Base-by-base conservation (phyloP, 495 filamentous ascomycete genomes). In the Hypoxylon intermedium region DNA sequence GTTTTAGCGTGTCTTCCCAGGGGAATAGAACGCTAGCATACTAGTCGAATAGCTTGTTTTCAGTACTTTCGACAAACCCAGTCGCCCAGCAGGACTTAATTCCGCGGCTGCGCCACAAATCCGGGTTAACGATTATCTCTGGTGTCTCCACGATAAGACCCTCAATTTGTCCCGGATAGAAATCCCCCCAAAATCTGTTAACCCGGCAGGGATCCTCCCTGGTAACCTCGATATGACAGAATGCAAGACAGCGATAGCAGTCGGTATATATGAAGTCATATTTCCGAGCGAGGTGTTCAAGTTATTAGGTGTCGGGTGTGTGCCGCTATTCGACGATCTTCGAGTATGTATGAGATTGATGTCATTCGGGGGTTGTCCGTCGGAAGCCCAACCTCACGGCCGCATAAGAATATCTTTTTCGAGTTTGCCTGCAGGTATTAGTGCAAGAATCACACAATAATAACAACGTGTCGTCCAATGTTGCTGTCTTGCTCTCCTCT, bases 211-310 rank as follows among this genome's bases (percentile, higher is more conserved):
- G 41, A 7, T 13, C 20, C 21, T 6, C 46, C 40, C 49, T 30
- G 47, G 19, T 45, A 13, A 26, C 16, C 41, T 46, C 37, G 30
- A 52, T 59, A 30, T 40, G 37, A 53, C 38, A 36, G 40, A 38
- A 28, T 49, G 31, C 40, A 41, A 20, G 11, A 37, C 24, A 34
- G 51, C 20, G 31, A 44, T 24, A 9, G 52, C 21, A 16, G 34
- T 19, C 16, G 30, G 21, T 50, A 52, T 53, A 52, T 53, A 64
- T 64, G 60, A 64, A 58, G 53, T 58, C 60, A 58, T 63, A 53
- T 31, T 6, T 6, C 9, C 13, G 37, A 40, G 30, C 24, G 48
- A 37, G 13, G 41, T n/a, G 12, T 31, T 38, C 15, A 9, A n/a
- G n/a, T n/a, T n/a, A n/a, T n/a, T n/a, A n/a, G n/a, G n/a, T n/a